These are phyloP conservation scores for Apiospora koreana DNA, from an alignment of 2,329 filamentous ascomycete genomes.

Conservation along the genomic window DNA sequence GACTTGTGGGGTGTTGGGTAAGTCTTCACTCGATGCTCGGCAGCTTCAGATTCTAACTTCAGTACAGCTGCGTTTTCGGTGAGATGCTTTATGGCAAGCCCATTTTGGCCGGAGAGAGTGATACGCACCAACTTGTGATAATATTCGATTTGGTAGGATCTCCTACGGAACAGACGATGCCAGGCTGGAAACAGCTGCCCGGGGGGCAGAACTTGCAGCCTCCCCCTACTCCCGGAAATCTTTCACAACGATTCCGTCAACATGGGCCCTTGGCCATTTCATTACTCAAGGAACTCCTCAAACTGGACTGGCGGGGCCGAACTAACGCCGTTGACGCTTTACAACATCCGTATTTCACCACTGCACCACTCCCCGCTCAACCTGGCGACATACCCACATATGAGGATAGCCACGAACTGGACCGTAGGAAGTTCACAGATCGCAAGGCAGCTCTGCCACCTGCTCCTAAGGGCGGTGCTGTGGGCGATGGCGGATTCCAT, in stretches of 20 bases:
- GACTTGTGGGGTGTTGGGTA: conserved; percentile 98
- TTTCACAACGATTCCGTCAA: conserved; percentile 75
- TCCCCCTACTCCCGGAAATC: conserved; percentile 61
- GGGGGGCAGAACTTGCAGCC: conserved; percentile 76
- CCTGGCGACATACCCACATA: conserved; percentile 89
- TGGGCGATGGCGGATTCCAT: conserved; percentile 68
- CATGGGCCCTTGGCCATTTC: conserved; percentile 72
- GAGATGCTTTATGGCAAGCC: conserved; percentile 96
- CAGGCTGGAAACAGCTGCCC: conserved; percentile 81
- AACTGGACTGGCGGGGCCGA: conserved; percentile 83
- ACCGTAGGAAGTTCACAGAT: conserved; percentile 85
- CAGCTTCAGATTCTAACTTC: conserved; percentile 18
- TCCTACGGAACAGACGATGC: conserved; percentile 89
- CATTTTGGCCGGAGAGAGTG: conserved; percentile 87
- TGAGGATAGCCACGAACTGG: conserved; percentile 95
- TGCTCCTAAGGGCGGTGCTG: conserved; percentile 87
- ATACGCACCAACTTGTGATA: conserved; percentile 84
- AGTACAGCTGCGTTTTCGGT: conserved; percentile 86
- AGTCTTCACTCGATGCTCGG: conserved; percentile 30
- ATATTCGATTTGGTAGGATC: conserved; percentile 93
- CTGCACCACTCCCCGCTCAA: conserved; percentile 72
- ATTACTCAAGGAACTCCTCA: conserved; percentile 78
- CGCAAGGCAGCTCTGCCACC: conserved; percentile 83
- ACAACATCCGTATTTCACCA: conserved; percentile 88
- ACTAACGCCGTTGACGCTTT: conserved; percentile 94